Evolutionary conservation across 75 land plant genomes (phyloP), one percentile per base, ranked within the genome.

Genomic region (Picea sitchensis): DNA sequence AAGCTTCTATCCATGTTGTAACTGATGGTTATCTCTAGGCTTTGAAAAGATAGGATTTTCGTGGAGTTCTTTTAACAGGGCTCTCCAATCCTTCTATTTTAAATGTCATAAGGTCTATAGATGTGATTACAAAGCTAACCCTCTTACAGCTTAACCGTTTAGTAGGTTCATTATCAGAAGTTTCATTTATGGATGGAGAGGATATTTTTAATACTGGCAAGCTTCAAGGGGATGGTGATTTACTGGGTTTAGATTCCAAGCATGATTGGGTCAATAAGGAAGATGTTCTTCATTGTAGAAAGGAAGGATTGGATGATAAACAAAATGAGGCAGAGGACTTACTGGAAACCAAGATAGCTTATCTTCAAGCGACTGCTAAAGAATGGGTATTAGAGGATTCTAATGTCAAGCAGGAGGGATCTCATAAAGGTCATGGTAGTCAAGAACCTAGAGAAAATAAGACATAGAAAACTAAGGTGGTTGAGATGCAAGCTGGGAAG

Each of bases 1-100:
- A 94, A 69, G 89, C 97, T n/a, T 89, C 97, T 81, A 92, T 96
- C 15, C 89, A 87, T 57, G 90, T 94, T 76, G 93, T 94, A 75
- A 96, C 92, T 26, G 75, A 79, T 81, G 99, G 97, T 56, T 86
- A 88, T 44, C 86, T 96, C 7, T 94, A 97, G 99, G 85, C 94
- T 65, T 75, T 96, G 65, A 91, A 79, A 54, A 80, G 97, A 84
- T 97, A 94, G 72, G 95, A 93, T 75, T 96, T 94, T 83, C 83
- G 97, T 58, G 92, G 93, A 83, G 87, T 94, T 54, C 84, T 96
- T 18, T 84, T 90, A 87, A 89, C 90, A 59, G 86, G 94, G 67
- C 89, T 88, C 73, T 82, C 92, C 18, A 91, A 92, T 71, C 82
- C 89, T 59, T 86, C 95, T 57, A 82, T 91, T 12, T 68, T 96